Evolutionary conservation across 441 rosid genomes (phyloP), one percentile per base, ranked within the genome.

Genomic region (Gossypium trilobum): DNA sequence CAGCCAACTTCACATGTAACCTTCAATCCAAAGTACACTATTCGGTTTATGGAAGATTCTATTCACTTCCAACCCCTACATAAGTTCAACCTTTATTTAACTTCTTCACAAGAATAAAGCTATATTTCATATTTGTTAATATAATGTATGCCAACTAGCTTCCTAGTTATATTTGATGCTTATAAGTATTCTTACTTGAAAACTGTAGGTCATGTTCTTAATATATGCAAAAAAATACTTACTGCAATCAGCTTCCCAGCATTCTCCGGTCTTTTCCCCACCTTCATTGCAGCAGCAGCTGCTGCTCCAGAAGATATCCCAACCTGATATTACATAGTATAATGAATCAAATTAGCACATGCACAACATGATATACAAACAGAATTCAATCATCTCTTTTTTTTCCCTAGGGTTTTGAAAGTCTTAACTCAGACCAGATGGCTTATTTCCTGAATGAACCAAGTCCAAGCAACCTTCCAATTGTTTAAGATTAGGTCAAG

Each of bases 261-360:
- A 84, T 90, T 92, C 80, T 88, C 96, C 4, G 93, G 91, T 81
- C 98, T 86, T 84, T 82, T 85, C 71, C 91, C 98, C 62, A 90
- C 92, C 79, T 81, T 71, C n/a, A 92, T 80, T 73, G 96, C 98
- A 9, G 95, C 95, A 19, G 89, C 89, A 2, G 98, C 95, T 0
- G 98, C 98, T 1, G 96, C 98, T 67, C 98, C 98, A 66, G 98
- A 92, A 71, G 98, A 92, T 79, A 92, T 90, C 74, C 99, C 99
- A 4, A 94, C 99, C 97, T 94, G 85, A 58, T 16, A 33, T 59
- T 20, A 52, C 61, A 44, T 69, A 20, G 51, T 20, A 8, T 36
- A 52, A 8, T 68, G 54, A 72, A 69, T n/a, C 50, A 74, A 58
- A 48, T 5, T 17, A 59, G 44, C 10, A 68, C 46, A 68, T 52